These are phyloP conservation scores for Euphrasia arctica DNA, from an alignment of 305 asterid genomes.

Conservation along the genomic window DNA sequence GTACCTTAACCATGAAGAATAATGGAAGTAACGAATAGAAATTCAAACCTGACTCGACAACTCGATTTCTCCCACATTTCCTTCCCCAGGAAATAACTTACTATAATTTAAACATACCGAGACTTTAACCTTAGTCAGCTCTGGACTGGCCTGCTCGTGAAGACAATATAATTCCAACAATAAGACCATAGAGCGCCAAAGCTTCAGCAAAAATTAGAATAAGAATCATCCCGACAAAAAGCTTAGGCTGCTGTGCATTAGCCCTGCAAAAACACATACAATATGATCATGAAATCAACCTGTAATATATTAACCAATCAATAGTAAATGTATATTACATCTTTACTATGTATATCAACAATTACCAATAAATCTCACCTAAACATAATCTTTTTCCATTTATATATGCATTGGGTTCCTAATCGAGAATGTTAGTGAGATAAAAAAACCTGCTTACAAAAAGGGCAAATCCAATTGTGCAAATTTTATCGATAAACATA, in stretches of 20 bases:
- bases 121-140: conserved; percentile 35
- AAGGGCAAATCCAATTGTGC: too few species aligned
- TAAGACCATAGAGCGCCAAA: conserved; percentile 51
- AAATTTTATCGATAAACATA: too few species aligned
- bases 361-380: too few species aligned
- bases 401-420: too few species aligned
- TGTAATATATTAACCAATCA: neutral
- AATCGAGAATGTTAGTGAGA: too few species aligned
- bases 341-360: conserved; percentile 7
- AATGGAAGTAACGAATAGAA: conserved; percentile 13
- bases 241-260: conserved; percentile 54
- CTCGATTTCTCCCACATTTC: neutral
- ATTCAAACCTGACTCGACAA: conserved; percentile 12
- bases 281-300: neutral
- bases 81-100: conserved; percentile 1
- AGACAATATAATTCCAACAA: conserved; percentile 50
- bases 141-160: conserved; percentile 58
- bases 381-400: too few species aligned
- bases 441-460: too few species aligned
- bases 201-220: conserved; percentile 59
- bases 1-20: conserved; percentile 22
- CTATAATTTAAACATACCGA: neutral
- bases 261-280: conserved; percentile 36
- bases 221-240: conserved; percentile 54
- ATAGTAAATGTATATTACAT: neutral